These are phyloP conservation scores for Geotrichum siamense DNA, from an alignment of 1,139 yeast species.

Conservation along the genomic window DNA sequence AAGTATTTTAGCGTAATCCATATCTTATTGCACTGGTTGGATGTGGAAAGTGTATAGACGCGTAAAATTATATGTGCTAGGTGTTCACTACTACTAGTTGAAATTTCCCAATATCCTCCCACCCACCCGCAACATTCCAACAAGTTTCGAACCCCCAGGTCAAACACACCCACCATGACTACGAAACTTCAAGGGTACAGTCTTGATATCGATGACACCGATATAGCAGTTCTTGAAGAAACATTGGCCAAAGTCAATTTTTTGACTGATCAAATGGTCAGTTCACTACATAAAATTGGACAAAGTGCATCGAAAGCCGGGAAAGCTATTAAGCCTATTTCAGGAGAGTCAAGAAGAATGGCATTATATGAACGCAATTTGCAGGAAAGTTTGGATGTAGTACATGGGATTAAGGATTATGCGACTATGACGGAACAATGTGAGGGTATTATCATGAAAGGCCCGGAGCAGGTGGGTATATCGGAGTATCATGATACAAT, in stretches of 20 bases:
- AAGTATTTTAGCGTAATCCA: too few relatives aligned
- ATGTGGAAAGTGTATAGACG: too few relatives aligned
- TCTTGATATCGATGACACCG: conserved; percentile 57
- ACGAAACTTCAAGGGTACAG: conserved; percentile 13
- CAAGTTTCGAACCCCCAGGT: too few relatives aligned
- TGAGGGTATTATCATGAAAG: conserved; percentile 21
- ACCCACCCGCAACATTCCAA: too few relatives aligned
- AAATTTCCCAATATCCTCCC: too few relatives aligned
- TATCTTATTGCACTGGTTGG: too few relatives aligned
- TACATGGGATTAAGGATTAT: conserved; percentile 57
- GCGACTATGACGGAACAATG: conserved; percentile 42
- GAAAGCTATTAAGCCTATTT: conserved; percentile 60
- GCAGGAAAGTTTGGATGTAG: conserved; percentile 52
- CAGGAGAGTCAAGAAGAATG: conserved; percentile 54
- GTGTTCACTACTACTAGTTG: too few relatives aligned
- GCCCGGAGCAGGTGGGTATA: conserved; percentile 26
- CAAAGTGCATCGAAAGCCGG: conserved; percentile 56
- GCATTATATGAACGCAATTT: conserved; percentile 48
- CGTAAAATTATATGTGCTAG: too few relatives aligned
- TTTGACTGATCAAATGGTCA: conserved; percentile 50
- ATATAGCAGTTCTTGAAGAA: conserved; percentile 73
- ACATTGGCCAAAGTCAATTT: conserved; percentile 54
- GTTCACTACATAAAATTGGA: conserved; percentile 51
- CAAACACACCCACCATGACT: conserved; percentile 9
- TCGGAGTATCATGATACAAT: conserved; percentile 24